Base-by-base conservation (phyloP, 345 rosid genomes). In the Hibiscus trionum region DNA sequence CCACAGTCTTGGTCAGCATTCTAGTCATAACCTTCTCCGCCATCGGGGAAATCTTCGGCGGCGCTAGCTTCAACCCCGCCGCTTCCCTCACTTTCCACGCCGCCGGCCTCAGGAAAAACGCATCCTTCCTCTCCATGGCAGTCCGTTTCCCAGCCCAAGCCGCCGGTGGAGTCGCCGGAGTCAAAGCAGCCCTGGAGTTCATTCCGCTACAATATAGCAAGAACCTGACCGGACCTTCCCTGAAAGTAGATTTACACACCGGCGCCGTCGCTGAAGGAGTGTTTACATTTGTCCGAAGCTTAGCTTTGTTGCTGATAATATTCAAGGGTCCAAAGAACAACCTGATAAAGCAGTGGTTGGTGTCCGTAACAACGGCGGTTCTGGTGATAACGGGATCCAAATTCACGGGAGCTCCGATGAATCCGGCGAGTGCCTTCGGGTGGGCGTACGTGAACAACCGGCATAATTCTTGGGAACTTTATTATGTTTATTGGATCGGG, bases 391-490 rank as follows among this genome's bases (percentile, higher is more conserved):
- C 76, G 0, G 96, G 96, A 12, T 76, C 86, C 0, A 57, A 72
- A 17, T 90, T 80, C 74, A 90, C 96, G 0, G 96, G 96, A 16
- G 88, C 93, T 70, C 79, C 88, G 49, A 80, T 90, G 86, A 90
- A 90, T 66, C 96, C 96, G 6, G 91, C 93, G 4, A 86, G 81
- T 79, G 96, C 96, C 2, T 86, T 81, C 64, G 96, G 91, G 5
- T 88, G 96, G 96, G 96, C 96, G 12, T 88, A 82, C 71, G 75
- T 83, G 42, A 80, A 84, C 79, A 82, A 82, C 11, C 44, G 88
- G 86, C 88, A 88, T 69, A 74, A 84, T 73, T 77, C 85, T 57
- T 85, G 93, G 96, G 88, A 88, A 73, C 80, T 80, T 46, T 78
- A 79, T 65, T 90, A 84, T 74, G 96, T 90, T 27, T 90, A 90